Evolutionary conservation across 2,329 filamentous ascomycete species (phyloP).

Genomic region (Cercospora canescens): DNA sequence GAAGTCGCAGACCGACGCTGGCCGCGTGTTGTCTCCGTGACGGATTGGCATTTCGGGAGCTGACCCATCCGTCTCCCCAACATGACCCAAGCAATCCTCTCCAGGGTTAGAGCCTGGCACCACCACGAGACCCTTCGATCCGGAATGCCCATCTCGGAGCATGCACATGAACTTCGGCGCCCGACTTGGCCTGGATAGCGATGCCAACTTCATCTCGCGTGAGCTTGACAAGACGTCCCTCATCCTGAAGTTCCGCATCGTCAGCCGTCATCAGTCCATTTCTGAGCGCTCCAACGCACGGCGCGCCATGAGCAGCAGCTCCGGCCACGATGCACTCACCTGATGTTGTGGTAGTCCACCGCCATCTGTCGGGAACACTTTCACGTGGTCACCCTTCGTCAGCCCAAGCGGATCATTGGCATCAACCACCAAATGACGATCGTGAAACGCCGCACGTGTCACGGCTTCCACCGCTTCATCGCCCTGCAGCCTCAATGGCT

Average conservation of each 20-base stretch:
- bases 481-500: slow-evolving; percentile 51
- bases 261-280: neutral
- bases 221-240: slow-evolving; percentile 57
- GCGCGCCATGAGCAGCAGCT: neutral
- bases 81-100: neutral
- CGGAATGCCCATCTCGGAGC: slow-evolving; percentile 62
- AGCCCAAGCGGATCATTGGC: slow-evolving; percentile 55
- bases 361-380: slow-evolving; percentile 63
- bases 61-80: neutral
- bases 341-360: slow-evolving; percentile 54
- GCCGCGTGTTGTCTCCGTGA: neutral
- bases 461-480: slow-evolving; percentile 55
- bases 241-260: slow-evolving; percentile 43
- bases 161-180: slow-evolving; percentile 56
- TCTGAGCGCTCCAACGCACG: neutral
- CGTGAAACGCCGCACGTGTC: slow-evolving; percentile 47
- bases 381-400: slow-evolving; percentile 55
- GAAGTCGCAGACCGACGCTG: neutral
- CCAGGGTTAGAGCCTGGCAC: slow-evolving; percentile 31
- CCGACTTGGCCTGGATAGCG: slow-evolving; percentile 47
- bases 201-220: slow-evolving; percentile 59
- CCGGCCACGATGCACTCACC: slow-evolving; percentile 2
- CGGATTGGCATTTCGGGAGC: neutral
- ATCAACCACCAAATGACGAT: slow-evolving; percentile 49
- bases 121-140: slow-evolving; percentile 37